phyloP scores from a whole-genome alignment of 352 stramenopile genomes.

The Thraustochytrium sp. region DNA sequence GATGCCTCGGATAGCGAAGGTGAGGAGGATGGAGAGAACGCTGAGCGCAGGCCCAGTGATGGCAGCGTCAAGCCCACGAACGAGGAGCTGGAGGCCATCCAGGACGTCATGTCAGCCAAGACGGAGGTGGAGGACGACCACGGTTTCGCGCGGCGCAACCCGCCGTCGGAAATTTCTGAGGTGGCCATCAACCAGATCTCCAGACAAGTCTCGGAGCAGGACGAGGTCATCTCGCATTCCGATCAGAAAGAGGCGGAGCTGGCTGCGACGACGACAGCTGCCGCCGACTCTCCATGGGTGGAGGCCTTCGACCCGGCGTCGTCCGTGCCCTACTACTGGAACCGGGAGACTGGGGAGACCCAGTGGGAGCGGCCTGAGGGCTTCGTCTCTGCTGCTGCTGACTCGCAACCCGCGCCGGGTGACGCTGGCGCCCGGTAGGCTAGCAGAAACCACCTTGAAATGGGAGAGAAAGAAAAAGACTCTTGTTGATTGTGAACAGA shows the following conservation, averaged over 20 bases:
- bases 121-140: neutral
- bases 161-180: too few relatives aligned
- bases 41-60: neutral
- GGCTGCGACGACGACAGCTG: neutral
- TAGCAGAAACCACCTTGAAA: too few relatives aligned
- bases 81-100: neutral
- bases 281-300: conserved; percentile 56
- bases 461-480: too few relatives aligned
- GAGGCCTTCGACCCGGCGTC: conserved; percentile 68
- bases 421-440: too few relatives aligned
- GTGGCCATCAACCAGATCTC: too few relatives aligned
- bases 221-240: neutral
- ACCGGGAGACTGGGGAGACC: conserved; percentile 70
- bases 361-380: conserved; percentile 69
- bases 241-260: neutral
- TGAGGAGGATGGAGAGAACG: neutral
- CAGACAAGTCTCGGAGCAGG: neutral
- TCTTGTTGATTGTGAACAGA: too few relatives aligned
- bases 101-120: neutral
- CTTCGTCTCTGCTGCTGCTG: too few relatives aligned
- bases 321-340: conserved; percentile 76
- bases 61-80: too few relatives aligned
- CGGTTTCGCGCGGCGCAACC: neutral
- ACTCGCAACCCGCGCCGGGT: too few relatives aligned
- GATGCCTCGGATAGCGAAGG: neutral